phyloP scores from a whole-genome alignment of 768 basidiomycete species.

The Trametes cinnabarina region DNA sequence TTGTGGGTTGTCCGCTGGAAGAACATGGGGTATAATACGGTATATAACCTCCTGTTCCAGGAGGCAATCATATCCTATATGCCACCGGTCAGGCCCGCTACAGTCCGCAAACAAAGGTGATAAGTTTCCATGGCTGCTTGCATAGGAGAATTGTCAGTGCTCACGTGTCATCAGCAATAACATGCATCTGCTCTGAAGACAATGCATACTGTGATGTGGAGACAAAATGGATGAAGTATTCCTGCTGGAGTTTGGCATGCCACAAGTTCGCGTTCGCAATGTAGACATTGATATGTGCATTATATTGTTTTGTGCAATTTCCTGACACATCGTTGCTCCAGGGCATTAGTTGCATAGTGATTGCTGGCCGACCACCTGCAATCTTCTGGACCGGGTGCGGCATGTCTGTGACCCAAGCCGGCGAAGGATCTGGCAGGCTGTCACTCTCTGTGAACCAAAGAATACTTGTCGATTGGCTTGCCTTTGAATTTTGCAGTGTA shows the following conservation, averaged over 20 bases:
- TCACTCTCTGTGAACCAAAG: background rate
- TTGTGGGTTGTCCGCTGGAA: slow-evolving; percentile 23
- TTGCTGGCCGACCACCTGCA: slow-evolving; percentile 7
- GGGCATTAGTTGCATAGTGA: slow-evolving; percentile 2
- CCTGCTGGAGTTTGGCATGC: slow-evolving; percentile 34
- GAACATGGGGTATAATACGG: slow-evolving; percentile 1
- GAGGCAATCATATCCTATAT: slow-evolving; percentile 11
- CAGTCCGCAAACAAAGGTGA: background rate
- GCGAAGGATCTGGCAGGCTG: background rate
- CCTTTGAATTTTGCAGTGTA: background rate
- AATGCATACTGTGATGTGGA: slow-evolving; percentile 39
- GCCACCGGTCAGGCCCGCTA: slow-evolving; percentile 7
- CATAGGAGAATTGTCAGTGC: background rate
- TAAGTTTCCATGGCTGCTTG: slow-evolving; percentile 18
- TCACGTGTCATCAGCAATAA: slow-evolving; percentile 34
- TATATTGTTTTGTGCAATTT: slow-evolving; percentile 44
- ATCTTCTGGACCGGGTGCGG: slow-evolving; percentile 1
- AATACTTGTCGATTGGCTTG: background rate
- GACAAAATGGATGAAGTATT: slow-evolving; percentile 38
- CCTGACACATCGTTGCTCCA: slow-evolving; percentile 42
- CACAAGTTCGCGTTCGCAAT: slow-evolving; percentile 38
- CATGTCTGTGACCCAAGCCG: background rate
- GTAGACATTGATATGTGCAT: slow-evolving; percentile 45
- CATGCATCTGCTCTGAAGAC: slow-evolving; percentile 38
- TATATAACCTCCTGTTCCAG: slow-evolving; percentile 10